Conservation (phyloP, 1,284 basidiomycete genomes). For the Ceratobasidium sp. region DNA sequence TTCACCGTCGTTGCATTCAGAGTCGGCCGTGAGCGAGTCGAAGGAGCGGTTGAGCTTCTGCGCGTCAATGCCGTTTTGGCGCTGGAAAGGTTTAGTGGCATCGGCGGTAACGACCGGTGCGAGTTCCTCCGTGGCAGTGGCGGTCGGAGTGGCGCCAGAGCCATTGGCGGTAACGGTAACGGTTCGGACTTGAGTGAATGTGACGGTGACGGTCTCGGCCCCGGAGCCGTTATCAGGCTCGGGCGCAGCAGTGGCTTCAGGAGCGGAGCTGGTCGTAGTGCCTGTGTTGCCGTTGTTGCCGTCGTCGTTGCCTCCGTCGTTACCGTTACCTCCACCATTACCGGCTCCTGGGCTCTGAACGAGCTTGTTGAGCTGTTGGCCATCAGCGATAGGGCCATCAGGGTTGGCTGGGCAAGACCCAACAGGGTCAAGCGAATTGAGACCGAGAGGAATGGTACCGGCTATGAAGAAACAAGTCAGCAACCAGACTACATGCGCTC, state of each 20-base stretch:
- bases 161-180: slow-evolving; percentile 17
- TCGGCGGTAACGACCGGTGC: neutral
- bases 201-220: slow-evolving; percentile 1
- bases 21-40: slow-evolving; percentile 37
- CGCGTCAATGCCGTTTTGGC: slow-evolving; percentile 40
- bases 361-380: slow-evolving; percentile 57
- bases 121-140: neutral
- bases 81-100: slow-evolving; percentile 18
- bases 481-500: slow-evolving; percentile 40
- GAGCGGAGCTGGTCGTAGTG: neutral
- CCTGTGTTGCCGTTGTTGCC: neutral
- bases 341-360: slow-evolving; percentile 53
- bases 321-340: slow-evolving; percentile 5
- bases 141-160: neutral
- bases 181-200: slow-evolving; percentile 10
- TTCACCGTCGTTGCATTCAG: slow-evolving; percentile 48
- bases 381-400: slow-evolving; percentile 55
- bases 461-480: slow-evolving; percentile 6
- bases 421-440: slow-evolving; percentile 53
- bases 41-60: slow-evolving; percentile 40
- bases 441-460: slow-evolving; percentile 57
- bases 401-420: slow-evolving; percentile 62
- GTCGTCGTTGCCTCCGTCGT: neutral
- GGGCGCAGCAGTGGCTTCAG: neutral
- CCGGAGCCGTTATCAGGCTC: neutral